A percentile compares a stretch with the other conserved stretches of the same genome.
Evolutionary conservation across 306 rosid species (phyloP).

Genomic region (Gillenia trifoliata): DNA sequence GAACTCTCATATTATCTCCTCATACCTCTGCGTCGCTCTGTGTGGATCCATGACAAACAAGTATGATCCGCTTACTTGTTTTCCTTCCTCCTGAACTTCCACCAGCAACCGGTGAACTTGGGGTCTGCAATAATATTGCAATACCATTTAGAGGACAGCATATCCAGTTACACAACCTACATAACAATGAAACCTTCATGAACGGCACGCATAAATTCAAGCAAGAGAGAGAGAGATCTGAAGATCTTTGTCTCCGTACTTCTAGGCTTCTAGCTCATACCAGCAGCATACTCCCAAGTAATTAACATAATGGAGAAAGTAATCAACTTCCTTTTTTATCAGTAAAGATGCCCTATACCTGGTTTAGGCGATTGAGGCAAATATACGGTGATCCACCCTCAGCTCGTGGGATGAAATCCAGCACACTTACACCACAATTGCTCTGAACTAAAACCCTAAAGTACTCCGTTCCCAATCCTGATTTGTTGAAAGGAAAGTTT

Average conservation of each 20-base stretch:
- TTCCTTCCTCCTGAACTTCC: slow-evolving; percentile 81
- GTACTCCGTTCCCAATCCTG: slow-evolving; percentile 77
- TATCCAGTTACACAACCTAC: slow-evolving; percentile 17
- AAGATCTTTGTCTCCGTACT: background rate
- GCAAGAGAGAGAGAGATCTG: background rate
- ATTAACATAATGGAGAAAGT: background rate
- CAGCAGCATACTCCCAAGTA: background rate
- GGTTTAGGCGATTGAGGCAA: slow-evolving; percentile 88
- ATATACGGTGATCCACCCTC: slow-evolving; percentile 69
- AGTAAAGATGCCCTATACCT: slow-evolving; percentile 43
- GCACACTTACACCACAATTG: slow-evolving; percentile 90
- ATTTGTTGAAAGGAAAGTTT: slow-evolving; percentile 2
- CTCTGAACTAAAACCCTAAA: slow-evolving; percentile 89
- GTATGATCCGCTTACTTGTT: slow-evolving; percentile 53
- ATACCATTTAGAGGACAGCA: slow-evolving; percentile 25
- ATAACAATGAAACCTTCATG: slow-evolving; percentile 6
- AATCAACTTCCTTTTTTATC: background rate
- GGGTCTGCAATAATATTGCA: slow-evolving; percentile 66
- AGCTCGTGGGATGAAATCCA: slow-evolving; percentile 70
- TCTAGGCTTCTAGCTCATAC: background rate
- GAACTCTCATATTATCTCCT: slow-evolving; percentile 2
- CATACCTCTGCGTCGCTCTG: slow-evolving; percentile 54
- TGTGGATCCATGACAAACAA: slow-evolving; percentile 74
- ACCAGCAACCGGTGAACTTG: slow-evolving; percentile 79
- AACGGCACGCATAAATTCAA: background rate